A percentile compares a stretch with the other conserved stretches of the same genome.
Conservation (phyloP, 2,329 filamentous ascomycete genomes). For the Scleromitrula shiraiana region DNA sequence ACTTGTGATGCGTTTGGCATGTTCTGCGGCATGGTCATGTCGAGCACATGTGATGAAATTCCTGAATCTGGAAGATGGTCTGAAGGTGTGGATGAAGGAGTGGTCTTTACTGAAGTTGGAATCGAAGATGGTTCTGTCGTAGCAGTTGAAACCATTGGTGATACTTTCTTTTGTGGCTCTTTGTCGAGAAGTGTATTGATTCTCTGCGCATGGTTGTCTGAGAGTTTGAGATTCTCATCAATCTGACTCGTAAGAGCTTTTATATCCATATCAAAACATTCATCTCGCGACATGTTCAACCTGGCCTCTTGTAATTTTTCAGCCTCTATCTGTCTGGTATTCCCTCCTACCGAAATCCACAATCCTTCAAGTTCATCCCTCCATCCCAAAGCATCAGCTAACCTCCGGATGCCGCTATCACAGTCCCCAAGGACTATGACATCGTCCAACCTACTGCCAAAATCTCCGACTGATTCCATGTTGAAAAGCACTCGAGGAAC, state of each 20-base stretch:
- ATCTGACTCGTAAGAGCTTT: slow-evolving; percentile 31
- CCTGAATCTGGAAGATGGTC: background rate
- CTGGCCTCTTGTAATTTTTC: slow-evolving; percentile 11
- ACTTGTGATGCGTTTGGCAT: background rate
- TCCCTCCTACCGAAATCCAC: slow-evolving; percentile 62
- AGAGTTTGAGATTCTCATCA: slow-evolving; percentile 28
- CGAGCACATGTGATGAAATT: no score
- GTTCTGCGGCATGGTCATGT: slow-evolving; percentile 3
- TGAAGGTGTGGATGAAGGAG: background rate
- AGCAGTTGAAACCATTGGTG: background rate
- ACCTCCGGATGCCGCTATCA: slow-evolving; percentile 68
- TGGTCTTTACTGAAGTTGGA: background rate
- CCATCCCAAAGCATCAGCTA: slow-evolving; percentile 82
- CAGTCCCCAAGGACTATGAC: slow-evolving; percentile 77
- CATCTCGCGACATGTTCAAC: slow-evolving; percentile 37
- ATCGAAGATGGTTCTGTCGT: background rate
- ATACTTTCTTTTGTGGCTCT: background rate
- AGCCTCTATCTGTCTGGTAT: slow-evolving; percentile 39
- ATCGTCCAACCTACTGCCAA: slow-evolving; percentile 75
- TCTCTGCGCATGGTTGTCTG: slow-evolving; percentile 25
- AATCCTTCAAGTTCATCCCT: slow-evolving; percentile 67
- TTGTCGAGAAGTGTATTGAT: slow-evolving; percentile 21
- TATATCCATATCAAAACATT: slow-evolving; percentile 34
- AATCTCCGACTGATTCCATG: slow-evolving; percentile 67
- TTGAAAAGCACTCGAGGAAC: slow-evolving; percentile 82